phyloP scores from a whole-genome alignment of 306 rosid genomes.

The Corylus avellana region DNA sequence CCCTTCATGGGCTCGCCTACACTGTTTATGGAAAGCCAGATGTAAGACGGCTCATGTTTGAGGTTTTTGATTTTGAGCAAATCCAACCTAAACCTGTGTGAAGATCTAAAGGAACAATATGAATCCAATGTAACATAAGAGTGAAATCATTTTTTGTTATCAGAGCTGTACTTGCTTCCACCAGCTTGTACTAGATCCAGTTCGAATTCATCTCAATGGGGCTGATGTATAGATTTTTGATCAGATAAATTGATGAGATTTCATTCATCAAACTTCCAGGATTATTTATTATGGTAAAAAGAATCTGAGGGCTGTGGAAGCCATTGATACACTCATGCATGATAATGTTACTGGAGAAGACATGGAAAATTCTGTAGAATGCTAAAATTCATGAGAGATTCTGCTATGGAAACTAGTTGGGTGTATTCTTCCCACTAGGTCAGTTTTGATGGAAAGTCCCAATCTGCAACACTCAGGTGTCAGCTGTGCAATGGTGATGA shows the following conservation, averaged over 20 bases:
- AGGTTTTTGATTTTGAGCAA: constrained; percentile 92
- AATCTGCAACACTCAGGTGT: too few species aligned
- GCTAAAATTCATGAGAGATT: too few species aligned
- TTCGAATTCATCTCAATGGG: neutral
- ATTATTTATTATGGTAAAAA: neutral
- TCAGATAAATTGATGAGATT: neutral
- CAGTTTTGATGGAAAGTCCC: too few species aligned
- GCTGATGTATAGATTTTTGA: neutral
- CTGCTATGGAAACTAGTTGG: too few species aligned
- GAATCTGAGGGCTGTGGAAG: neutral
- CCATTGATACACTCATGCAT: neutral
- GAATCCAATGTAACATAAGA: constrained; percentile 12
- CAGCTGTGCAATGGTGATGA: too few species aligned
- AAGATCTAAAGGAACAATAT: constrained; percentile 1
- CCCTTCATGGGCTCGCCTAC: constrained; percentile 88
- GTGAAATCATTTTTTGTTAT: constrained; percentile 17
- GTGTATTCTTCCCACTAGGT: too few species aligned
- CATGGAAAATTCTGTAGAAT: too few species aligned
- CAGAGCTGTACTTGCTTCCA: neutral
- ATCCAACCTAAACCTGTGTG: constrained; percentile 83
- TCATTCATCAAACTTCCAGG: neutral
- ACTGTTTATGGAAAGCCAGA: constrained; percentile 89
- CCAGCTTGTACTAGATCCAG: neutral
- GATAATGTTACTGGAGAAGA: neutral
- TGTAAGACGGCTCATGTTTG: constrained; percentile 91